Conservation (phyloP, 768 basidiomycete species). For the Rhizopogon rudus region DNA sequence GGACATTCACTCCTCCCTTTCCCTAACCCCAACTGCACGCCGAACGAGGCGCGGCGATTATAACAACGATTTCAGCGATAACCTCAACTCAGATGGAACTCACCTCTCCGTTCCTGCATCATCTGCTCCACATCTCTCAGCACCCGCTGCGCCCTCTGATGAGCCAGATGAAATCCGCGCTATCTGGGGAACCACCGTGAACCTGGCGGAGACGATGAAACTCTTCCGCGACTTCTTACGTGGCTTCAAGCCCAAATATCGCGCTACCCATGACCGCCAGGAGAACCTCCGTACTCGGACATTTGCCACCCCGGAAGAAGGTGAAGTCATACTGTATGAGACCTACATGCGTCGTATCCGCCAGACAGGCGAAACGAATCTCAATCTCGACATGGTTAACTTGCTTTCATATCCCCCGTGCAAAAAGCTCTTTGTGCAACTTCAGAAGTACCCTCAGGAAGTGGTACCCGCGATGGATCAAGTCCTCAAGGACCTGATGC, state of each 20-base stretch:
- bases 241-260: conserved; percentile 92
- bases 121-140: conserved; percentile 53
- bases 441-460: conserved; percentile 94
- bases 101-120: conserved; percentile 54
- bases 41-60: conserved; percentile 31
- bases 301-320: conserved; percentile 58
- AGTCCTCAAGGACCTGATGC: conserved; percentile 87
- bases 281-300: conserved; percentile 46
- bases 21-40: conserved; percentile 47
- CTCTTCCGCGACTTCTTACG: conserved; percentile 84
- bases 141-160: conserved; percentile 55
- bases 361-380: conserved; percentile 84
- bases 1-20: conserved; percentile 84
- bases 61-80: conserved; percentile 30
- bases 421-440: conserved; percentile 77
- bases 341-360: conserved; percentile 80
- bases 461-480: conserved; percentile 97
- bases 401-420: conserved; percentile 81
- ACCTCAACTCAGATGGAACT: conserved; percentile 56
- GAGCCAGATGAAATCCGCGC: conserved; percentile 84
- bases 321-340: conserved; percentile 71
- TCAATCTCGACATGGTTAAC: conserved; percentile 89
- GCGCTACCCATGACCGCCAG: conserved; percentile 64
- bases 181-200: conserved; percentile 98
- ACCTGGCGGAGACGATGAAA: conserved; percentile 87